Evolutionary conservation across 257 asterid species (phyloP), one percentile per base, ranked within the genome.

Genomic region (Solanum peruvianum): DNA sequence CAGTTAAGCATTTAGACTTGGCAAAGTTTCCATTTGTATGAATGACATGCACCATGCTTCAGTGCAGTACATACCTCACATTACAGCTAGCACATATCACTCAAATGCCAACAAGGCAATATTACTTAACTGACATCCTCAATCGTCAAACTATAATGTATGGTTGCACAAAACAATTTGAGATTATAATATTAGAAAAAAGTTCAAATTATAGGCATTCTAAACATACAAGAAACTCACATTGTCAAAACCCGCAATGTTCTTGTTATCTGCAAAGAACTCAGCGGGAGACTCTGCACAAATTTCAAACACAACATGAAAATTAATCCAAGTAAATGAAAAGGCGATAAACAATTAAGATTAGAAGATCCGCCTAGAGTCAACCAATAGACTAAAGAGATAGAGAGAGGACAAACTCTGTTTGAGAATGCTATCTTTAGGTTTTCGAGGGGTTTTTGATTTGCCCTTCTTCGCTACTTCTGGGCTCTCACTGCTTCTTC

Each of bases 181-280:
- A 85, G 70, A 41, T 44, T 29, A 69, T 85, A 25, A 20, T 25
- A 85, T 35, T 33, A 18, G 70, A 70, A 21, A 33, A 47, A 73
- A 5, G 20, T 21, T 73, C n/a, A 21, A 73, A 73, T 11, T 67
- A 85, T 2, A 64, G 33, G 52, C 21, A 69, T 15, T 58, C 16
- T 3, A 10, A 44, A 23, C 42, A 73, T 10, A n/a, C 14, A 81
- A 41, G 77, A 90, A 87, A 73, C 96, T 91, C 91, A 95, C 98
- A 84, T 94, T 96, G 89, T 96, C 98, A 89, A 96, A 96, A n/a
- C 98, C 98, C 44, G 98, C 98, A 82, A 96, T 96, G 86, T 96
- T 96, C 95, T 96, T 96, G 92, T 96, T 96, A 83, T 96, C 98
- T 2, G 98, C 98, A 83, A 94, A 96, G 92, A 96, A 96, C 92